Evolutionary conservation across 2,329 filamentous ascomycete species (phyloP), one percentile per base, ranked within the genome.

Genomic region (Pestalotiopsis sp.): DNA sequence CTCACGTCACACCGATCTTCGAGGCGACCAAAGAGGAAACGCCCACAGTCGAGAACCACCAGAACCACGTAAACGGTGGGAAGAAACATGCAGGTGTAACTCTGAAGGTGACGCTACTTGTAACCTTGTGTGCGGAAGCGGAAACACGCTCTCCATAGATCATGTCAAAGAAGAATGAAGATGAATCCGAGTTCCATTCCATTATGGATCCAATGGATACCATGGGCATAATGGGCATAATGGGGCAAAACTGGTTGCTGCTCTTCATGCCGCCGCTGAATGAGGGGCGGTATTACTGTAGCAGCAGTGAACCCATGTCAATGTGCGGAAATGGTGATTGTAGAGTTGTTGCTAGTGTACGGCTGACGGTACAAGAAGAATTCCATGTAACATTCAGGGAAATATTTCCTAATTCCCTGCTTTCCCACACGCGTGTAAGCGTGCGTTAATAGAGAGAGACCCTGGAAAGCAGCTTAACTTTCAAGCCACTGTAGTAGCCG

Each of bases 1-100:
- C 35, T 35, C 24, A 61, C n/a, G 58, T 61, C 58, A 61, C 58
- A 39, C 58, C 58, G 58, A 61, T 61, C 58, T 61, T 61, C 35
- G 30, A 35, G 20, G 24, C 10, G 30, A 52, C 17, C n/a, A 3
- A 52, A 52, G 26, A 61, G 30, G 26, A 30, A 17, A 7, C 17
- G 17, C 5, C 14, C 44, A n/a, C 44, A 17, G 17, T n/a, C 44
- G 20, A 52, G 14, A n/a, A 9, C 44, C 44, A 52, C 17, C 44
- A 52, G 44, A 52, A 52, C 17, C 44, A 52, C 14, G 44, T n/a
- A 52, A 52, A 52, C 17, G 44, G 17, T 52, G 44, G n/a, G 17
- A 52, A 52, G 20, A 20, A 20, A 52, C 17, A 52, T 52, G 17
- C 44, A 52, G 44, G 17, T 52, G 44, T n/a, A n/a, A 52, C 44